Base-by-base conservation (phyloP, 73 alveolate genomes). In the Halteria grandinella region DNA sequence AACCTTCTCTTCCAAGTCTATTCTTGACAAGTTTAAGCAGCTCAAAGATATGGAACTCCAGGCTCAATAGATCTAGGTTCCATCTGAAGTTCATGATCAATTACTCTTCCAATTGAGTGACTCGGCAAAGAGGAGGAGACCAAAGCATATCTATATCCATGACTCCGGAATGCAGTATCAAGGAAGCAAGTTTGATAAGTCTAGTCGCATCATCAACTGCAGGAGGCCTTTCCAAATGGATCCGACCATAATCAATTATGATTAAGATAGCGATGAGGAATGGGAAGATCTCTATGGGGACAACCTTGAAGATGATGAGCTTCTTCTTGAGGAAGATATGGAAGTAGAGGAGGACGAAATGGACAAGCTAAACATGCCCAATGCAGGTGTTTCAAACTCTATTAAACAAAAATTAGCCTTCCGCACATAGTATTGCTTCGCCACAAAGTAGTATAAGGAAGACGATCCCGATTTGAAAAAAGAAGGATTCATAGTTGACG, bases 401-500 rank as follows among this genome's bases (percentile, higher is more conserved):
- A n/a, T n/a, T n/a, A n/a, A n/a, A n/a, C n/a, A n/a, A n/a, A n/a
- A n/a, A n/a, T n/a, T n/a, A n/a, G n/a, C n/a, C n/a, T n/a, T n/a
- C n/a, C n/a, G n/a, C n/a, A n/a, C n/a, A n/a, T n/a, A n/a, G n/a
- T n/a, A n/a, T n/a, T n/a, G n/a, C n/a, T n/a, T n/a, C n/a, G n/a
- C n/a, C n/a, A n/a, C n/a, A n/a, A n/a, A n/a, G n/a, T n/a, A n/a
- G n/a, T n/a, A n/a, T n/a, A 60, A 24, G 15, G 47, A 60, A 37
- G 77, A 60, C 43, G 77, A 60, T 60, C 77, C 77, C 20, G 77
- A 60, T 21, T 59, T 60, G 3, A 60, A 31, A 23, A 36, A 37
- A 37, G 77, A 60, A 39, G 77, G 77, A 5, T 60, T 60, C 43
- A 60, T 60, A 8, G 77, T 60, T 32, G 77, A 55, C 37, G 77